Percentiles rank a stretch among this genome's conserved stretches.
phyloP scores from a whole-genome alignment of 495 filamentous ascomycete species.

The Lindgomyces ingoldianus region DNA sequence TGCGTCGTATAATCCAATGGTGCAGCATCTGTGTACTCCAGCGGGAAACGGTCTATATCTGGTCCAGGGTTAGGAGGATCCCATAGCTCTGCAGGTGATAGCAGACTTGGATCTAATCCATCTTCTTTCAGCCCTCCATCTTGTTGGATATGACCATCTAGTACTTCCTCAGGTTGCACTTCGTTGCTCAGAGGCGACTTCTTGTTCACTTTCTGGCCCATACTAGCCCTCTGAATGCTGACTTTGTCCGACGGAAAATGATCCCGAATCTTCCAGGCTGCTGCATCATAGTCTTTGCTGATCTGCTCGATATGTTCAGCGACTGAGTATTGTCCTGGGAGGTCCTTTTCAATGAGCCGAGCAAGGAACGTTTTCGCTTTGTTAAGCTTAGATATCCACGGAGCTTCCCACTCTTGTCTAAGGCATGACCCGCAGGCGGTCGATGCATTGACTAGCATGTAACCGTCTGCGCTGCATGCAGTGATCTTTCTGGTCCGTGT shows the following conservation, averaged over 20 bases:
- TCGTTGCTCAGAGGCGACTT: background rate
- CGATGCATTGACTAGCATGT: conserved; percentile 11
- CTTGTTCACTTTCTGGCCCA: background rate
- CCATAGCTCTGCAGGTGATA: background rate
- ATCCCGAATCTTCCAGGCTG: background rate
- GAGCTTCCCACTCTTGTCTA: background rate
- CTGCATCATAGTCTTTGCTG: background rate
- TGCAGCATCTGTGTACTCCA: background rate
- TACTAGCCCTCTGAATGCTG: background rate
- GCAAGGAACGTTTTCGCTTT: background rate
- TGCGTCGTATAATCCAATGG: background rate
- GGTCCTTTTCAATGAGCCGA: background rate
- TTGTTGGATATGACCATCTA: background rate
- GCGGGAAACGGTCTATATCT: background rate
- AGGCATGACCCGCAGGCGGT: conserved; percentile 21
- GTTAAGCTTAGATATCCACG: background rate
- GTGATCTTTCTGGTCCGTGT: background rate
- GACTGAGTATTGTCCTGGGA: background rate
- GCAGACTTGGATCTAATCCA: background rate
- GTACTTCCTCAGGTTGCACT: background rate
- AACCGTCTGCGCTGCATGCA: conserved; percentile 16
- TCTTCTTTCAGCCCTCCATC: background rate
- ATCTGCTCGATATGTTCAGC: background rate
- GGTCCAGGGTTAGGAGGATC: background rate
- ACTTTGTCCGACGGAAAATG: background rate